These are phyloP conservation scores for Cadophora luteo-olivacea DNA, from an alignment of 2,329 filamentous ascomycete genomes.

Conservation along the genomic window DNA sequence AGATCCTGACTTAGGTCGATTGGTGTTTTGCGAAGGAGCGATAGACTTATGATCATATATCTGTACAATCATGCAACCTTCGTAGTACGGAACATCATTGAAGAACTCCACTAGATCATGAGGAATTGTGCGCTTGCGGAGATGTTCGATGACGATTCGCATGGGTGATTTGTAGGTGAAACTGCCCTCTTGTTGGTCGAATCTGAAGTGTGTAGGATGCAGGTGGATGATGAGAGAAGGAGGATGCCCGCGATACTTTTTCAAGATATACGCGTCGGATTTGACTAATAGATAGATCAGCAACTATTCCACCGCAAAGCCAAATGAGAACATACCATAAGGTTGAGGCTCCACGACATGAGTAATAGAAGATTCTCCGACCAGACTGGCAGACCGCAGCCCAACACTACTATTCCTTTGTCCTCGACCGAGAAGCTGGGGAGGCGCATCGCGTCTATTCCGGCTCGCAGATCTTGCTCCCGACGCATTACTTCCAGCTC, in stretches of 20 bases:
- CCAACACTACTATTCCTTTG: conserved; percentile 57
- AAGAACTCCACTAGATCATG: conserved; percentile 89
- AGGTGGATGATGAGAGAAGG: conserved; percentile 90
- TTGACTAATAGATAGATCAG: conserved; percentile 60
- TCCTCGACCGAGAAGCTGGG: conserved; percentile 52
- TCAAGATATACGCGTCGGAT: conserved; percentile 79
- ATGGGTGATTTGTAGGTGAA: conserved; percentile 94
- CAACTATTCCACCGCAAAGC: conserved; percentile 35
- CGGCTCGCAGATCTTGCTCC: conserved; percentile 61
- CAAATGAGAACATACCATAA: conserved; percentile 52
- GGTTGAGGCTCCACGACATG: conserved; percentile 55
- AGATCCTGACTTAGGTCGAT: conserved; percentile 59
- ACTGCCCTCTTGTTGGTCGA: conserved; percentile 92
- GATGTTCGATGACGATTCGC: conserved; percentile 77
- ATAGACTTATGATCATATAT: conserved; percentile 85
- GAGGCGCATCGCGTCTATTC: conserved; percentile 61
- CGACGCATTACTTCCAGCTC: conserved; percentile 44
- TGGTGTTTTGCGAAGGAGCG: conserved; percentile 64
- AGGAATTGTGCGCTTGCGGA: conserved; percentile 78
- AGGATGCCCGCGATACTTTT: conserved; percentile 73
- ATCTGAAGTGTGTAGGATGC: conserved; percentile 84
- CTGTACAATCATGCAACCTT: conserved; percentile 93
- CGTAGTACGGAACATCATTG: conserved; percentile 82
- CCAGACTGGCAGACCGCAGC: conserved; percentile 55
- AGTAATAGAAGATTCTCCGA: conserved; percentile 50